Base-by-base conservation (phyloP, 1,284 basidiomycete species). In the Crepidotus sp. region DNA sequence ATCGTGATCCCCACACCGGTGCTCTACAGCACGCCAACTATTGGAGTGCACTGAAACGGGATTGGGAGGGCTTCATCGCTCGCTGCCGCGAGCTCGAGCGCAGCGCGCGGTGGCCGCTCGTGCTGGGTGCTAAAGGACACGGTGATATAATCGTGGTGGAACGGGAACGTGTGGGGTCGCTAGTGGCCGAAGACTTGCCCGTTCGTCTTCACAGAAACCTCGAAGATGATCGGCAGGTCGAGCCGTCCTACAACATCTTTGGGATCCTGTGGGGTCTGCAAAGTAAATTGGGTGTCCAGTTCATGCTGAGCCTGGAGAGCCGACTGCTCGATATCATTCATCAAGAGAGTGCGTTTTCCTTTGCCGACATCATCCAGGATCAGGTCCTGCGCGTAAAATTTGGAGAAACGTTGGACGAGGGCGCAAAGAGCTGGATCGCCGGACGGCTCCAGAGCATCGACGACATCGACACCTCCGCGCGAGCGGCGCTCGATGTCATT, bases 21-120 rank as follows among this genome's bases (percentile, higher is more conserved):
- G 81, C 82, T 15, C 71, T 80, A 29, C 78, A 86, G 49, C 73
- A 91, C 54, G 77, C 79, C 37, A 79, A 79, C 42, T 93, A 88
- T 60, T 84, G 86, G 76, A 83, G 77, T 55, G 79, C 82, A 0
- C 65, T 94, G 51, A 93, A 90, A 61, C 69, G 86, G 30, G 90
- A 96, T 55, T 96, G 92, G 90, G 85, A 95, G 56, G 88, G 91
- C 1, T 89, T 95, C 57, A 80, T 94, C 51, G 84, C 92, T 10
- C 75, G 88, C 32, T 90, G 88, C 55, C 77, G 87, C 45, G 89
- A 93, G 55, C 71, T 91, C 10, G 90, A 95, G 62, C 79, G 85
- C 36, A 80, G 80, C 53, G 87, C 84, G 17, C 74, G 90, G 35
- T 88, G 86, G 83, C 89, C 90, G 0, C 69, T 94, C 11, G 71